Conservation (phyloP, 768 basidiomycete species). For the Trametes cinnabarina region DNA sequence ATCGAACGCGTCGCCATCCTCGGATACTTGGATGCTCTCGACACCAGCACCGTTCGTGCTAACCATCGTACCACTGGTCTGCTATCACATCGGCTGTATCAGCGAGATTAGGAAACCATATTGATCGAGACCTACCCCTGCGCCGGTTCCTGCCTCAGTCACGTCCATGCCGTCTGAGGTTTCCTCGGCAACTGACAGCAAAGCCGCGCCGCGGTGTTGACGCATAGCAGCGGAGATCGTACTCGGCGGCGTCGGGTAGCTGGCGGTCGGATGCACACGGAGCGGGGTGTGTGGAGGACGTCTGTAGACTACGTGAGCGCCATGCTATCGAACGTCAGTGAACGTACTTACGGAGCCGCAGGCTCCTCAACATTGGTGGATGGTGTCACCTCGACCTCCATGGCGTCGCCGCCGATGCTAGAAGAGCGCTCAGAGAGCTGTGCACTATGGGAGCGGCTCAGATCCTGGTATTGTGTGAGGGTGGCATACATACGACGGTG, state of each 20-base stretch:
- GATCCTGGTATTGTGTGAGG: background rate
- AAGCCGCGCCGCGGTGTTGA: background rate
- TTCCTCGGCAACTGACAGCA: background rate
- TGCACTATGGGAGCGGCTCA: too few relatives aligned
- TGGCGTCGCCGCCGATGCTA: too few relatives aligned
- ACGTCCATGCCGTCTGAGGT: background rate
- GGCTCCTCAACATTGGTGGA: background rate
- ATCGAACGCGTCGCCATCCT: background rate
- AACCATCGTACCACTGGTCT: too few relatives aligned
- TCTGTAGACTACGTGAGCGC: background rate
- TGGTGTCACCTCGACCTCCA: too few relatives aligned
- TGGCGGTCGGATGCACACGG: background rate
- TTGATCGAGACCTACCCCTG: too few relatives aligned
- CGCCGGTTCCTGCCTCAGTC: too few relatives aligned
- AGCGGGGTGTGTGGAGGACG: background rate
- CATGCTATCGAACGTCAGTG: background rate
- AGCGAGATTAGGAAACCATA: too few relatives aligned
- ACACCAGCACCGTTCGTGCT: too few relatives aligned
- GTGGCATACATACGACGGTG: background rate
- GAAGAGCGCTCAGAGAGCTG: too few relatives aligned
- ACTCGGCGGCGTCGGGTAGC: conserved; percentile 6
- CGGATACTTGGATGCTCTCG: too few relatives aligned
- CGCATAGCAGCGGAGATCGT: background rate
- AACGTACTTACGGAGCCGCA: background rate
- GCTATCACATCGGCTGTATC: too few relatives aligned